Evolutionary conservation across 129 eudicot genomes (phyloP).

Genomic region (Artemisia argyi): DNA sequence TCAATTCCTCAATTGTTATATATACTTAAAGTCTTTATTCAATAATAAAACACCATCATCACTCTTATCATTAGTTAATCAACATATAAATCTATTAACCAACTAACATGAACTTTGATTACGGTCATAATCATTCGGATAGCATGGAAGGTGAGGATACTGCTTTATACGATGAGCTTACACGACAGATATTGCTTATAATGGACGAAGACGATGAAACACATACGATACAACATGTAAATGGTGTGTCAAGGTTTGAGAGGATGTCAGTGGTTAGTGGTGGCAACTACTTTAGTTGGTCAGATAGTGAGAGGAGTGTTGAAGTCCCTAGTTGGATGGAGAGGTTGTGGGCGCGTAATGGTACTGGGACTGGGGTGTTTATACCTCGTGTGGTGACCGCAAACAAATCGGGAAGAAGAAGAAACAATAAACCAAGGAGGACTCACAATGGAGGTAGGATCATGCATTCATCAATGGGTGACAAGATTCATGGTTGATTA

Average conservation of each 20-base stretch:
- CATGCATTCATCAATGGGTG: conserved; percentile 3
- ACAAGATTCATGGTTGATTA: conserved; percentile 22
- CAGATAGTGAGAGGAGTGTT: conserved; percentile 19
- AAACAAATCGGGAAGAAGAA: conserved; percentile 29
- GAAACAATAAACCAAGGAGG: conserved; percentile 25
- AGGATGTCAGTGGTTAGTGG: neutral
- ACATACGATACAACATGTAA: conserved; percentile 11
- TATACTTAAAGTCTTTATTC: conserved; percentile 6
- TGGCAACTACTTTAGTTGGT: conserved; percentile 52
- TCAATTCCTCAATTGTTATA: conserved; percentile 12
- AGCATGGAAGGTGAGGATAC: conserved; percentile 30
- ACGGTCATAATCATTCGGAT: neutral
- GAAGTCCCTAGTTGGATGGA: conserved; percentile 52
- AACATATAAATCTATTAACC: neutral
- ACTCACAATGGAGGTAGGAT: neutral
- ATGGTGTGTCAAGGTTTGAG: conserved; percentile 2
- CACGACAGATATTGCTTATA: conserved; percentile 55
- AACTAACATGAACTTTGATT: conserved; percentile 12
- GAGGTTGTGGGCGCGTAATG: conserved; percentile 50
- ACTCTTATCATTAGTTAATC: neutral
- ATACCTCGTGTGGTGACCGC: conserved; percentile 47
- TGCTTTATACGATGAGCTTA: conserved; percentile 50
- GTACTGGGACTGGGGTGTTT: conserved; percentile 76
- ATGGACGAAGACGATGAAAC: conserved; percentile 49
- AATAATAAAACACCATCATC: neutral